A percentile compares a stretch with the other conserved stretches of the same genome.
Conservation (phyloP, 2,329 filamentous ascomycete species). For the Apiospora koreana region DNA sequence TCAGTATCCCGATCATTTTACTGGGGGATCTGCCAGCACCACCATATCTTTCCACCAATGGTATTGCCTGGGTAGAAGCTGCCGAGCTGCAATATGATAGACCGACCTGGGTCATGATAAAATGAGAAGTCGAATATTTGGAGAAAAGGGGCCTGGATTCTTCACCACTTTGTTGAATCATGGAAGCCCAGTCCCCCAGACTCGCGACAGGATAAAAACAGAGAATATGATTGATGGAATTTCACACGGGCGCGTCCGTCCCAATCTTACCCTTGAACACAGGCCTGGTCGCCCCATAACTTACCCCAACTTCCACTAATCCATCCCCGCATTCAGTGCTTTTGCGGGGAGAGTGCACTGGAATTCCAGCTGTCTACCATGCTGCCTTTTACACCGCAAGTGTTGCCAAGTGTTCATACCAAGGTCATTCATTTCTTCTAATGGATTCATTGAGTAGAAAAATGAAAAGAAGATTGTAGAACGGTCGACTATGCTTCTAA, state of each 20-base stretch:
- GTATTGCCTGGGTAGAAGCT: background rate
- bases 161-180: background rate
- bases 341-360: background rate
- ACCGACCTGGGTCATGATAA: background rate
- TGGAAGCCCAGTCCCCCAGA: background rate
- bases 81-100: background rate
- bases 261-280: background rate
- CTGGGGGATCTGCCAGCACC: background rate
- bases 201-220: background rate
- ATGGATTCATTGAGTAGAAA: background rate
- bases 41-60: background rate
- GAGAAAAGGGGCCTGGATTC: background rate
- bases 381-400: background rate
- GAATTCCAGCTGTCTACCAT: no score
- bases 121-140: background rate
- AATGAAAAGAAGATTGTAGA: background rate
- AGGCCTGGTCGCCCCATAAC: background rate
- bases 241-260: background rate
- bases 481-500: no score
- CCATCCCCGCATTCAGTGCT: background rate
- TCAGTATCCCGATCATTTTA: background rate
- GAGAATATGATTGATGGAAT: conserved; percentile 3
- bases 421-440: background rate
- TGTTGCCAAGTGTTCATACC: background rate
- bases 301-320: conserved; percentile 10